phyloP scores from a whole-genome alignment of 2,329 filamentous ascomycete genomes.

The Alternaria sp. region DNA sequence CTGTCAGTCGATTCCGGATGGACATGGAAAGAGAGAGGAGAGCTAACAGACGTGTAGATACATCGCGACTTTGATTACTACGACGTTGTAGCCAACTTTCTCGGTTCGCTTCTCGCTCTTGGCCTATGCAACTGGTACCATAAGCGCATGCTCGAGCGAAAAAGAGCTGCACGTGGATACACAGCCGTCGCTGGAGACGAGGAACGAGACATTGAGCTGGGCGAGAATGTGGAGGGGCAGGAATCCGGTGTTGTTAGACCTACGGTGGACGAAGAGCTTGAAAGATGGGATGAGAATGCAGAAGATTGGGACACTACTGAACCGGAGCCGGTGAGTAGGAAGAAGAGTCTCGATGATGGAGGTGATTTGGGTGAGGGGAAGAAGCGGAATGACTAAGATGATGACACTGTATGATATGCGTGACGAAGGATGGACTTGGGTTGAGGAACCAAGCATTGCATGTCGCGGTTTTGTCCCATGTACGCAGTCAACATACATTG shows the following conservation, averaged over 20 bases:
- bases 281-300: conserved; percentile 92
- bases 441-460: not conserved
- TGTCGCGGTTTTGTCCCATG: not conserved
- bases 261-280: conserved; percentile 79
- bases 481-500: not conserved
- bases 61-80: conserved; percentile 73
- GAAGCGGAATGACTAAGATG: conserved; percentile 54
- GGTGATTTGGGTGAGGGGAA: conserved; percentile 49
- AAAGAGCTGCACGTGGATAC: conserved; percentile 76
- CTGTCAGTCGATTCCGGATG: conserved; percentile 44
- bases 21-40: not conserved
- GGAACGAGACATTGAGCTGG: conserved; percentile 75
- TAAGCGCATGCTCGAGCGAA: conserved; percentile 90
- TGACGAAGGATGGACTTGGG: conserved; percentile 9
- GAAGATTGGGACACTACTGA: conserved; percentile 72
- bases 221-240: conserved; percentile 65
- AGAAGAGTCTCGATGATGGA: conserved; percentile 33
- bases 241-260: conserved; percentile 68
- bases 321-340: conserved; percentile 42
- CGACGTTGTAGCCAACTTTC: conserved; percentile 86
- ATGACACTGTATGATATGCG: conserved; percentile 21
- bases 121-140: conserved; percentile 90
- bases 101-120: conserved; percentile 76
- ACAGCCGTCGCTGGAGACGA: conserved; percentile 71
- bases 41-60: conserved; percentile 48